Conservation (phyloP, 306 rosid genomes). For the Ceratonia siliqua region DNA sequence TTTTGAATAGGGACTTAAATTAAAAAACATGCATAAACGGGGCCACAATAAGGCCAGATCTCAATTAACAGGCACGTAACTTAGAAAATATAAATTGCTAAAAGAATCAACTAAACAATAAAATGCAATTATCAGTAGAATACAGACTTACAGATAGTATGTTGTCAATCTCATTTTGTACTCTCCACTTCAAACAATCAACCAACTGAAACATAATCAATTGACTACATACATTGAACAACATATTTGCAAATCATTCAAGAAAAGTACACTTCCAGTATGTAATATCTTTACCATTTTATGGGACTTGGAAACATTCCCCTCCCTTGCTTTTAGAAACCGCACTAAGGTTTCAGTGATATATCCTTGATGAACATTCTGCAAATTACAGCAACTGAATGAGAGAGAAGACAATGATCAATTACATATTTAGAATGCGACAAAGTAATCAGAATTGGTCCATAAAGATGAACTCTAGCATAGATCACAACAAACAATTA, state of each 20-base stretch:
- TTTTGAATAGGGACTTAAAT: neutral
- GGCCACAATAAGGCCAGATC: neutral
- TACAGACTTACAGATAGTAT: slow-evolving; percentile 67
- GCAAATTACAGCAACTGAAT: slow-evolving; percentile 31
- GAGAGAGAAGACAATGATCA: neutral
- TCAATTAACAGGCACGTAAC: neutral
- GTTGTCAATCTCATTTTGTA: slow-evolving; percentile 83
- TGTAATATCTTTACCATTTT: slow-evolving; percentile 67
- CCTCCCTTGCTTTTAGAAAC: slow-evolving; percentile 94
- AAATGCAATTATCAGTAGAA: slow-evolving; percentile 15
- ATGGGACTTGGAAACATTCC: slow-evolving; percentile 78
- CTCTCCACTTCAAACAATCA: slow-evolving; percentile 88
- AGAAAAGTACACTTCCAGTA: slow-evolving; percentile 10
- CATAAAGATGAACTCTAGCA: neutral
- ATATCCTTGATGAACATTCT: slow-evolving; percentile 92
- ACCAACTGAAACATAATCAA: slow-evolving; percentile 61
- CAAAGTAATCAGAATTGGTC: neutral
- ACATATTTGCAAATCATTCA: slow-evolving; percentile 22
- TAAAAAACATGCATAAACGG: neutral
- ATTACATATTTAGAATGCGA: neutral
- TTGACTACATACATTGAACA: neutral
- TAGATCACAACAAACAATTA: neutral
- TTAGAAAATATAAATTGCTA: neutral
- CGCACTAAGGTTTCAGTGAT: slow-evolving; percentile 62
- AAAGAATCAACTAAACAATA: slow-evolving; percentile 27